Percentiles rank a stretch among this genome's conserved stretches.
Evolutionary conservation across 2,329 filamentous ascomycete genomes (phyloP).

Genomic region (Chaetoscypha palmicola): DNA sequence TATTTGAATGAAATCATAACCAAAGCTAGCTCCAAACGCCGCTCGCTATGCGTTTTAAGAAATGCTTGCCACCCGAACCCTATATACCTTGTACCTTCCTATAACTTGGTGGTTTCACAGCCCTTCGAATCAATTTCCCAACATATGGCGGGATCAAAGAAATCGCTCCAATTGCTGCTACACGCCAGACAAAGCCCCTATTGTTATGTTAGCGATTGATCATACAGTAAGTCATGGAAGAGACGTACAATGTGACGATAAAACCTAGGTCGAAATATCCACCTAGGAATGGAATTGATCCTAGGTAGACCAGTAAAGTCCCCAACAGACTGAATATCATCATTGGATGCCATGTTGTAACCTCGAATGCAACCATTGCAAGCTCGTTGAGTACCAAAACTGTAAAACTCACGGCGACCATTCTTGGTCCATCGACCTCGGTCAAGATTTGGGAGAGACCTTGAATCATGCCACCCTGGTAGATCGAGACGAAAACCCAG

Average conservation of each 20-base stretch:
- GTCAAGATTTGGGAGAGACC: constrained; percentile 86
- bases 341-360: constrained; percentile 92
- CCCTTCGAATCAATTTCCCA: constrained; percentile 76
- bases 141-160: constrained; percentile 81
- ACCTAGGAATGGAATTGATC: constrained; percentile 78
- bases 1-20: no score
- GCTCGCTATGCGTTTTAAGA: constrained; percentile 2
- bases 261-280: constrained; percentile 83
- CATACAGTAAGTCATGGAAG: not conserved
- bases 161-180: constrained; percentile 70
- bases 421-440: constrained; percentile 62
- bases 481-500: constrained; percentile 92
- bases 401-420: constrained; percentile 89
- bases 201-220: constrained; percentile 2
- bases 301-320: constrained; percentile 74
- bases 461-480: constrained; percentile 93
- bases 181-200: constrained; percentile 83
- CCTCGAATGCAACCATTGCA: constrained; percentile 92
- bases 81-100: constrained; percentile 74
- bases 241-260: constrained; percentile 58
- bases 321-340: constrained; percentile 83
- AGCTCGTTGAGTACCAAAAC: constrained; percentile 90
- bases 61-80: not conserved
- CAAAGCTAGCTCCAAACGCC: not conserved
- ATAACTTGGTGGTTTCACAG: constrained; percentile 87